A percentile compares a stretch with the other conserved stretches of the same genome.
Conservation (phyloP, 805 yeast genomes). For the Candida silvicultrix region DNA sequence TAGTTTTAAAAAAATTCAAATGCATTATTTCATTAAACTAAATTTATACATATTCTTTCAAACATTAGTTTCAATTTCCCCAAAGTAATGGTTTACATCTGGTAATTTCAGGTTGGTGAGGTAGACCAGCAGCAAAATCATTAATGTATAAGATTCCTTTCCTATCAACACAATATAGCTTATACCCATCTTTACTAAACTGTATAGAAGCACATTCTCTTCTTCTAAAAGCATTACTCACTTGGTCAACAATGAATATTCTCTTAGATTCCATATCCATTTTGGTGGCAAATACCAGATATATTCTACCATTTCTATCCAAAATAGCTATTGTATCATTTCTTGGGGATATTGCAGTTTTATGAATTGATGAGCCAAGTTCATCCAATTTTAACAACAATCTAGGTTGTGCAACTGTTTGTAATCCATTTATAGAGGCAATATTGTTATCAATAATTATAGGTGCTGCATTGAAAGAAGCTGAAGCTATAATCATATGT, state of each 20-base stretch:
- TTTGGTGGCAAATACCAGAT: slow-evolving; percentile 57
- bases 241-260: slow-evolving; percentile 59
- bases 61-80: neutral
- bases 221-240: slow-evolving; percentile 63
- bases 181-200: slow-evolving; percentile 79
- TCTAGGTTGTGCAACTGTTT: slow-evolving; percentile 51
- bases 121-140: slow-evolving; percentile 84
- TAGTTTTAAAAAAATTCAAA: too few relatives aligned
- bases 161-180: slow-evolving; percentile 68
- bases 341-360: slow-evolving; percentile 71
- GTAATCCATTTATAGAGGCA: slow-evolving; percentile 31
- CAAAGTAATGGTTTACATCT: slow-evolving; percentile 45
- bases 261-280: slow-evolving; percentile 48
- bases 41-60: too few relatives aligned
- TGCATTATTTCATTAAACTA: too few relatives aligned
- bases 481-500: slow-evolving; percentile 50
- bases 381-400: slow-evolving; percentile 64
- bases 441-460: slow-evolving; percentile 62
- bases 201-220: slow-evolving; percentile 73
- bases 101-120: slow-evolving; percentile 60
- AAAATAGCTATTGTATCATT: slow-evolving; percentile 82
- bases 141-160: slow-evolving; percentile 74
- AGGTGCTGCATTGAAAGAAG: slow-evolving; percentile 61
- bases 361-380: slow-evolving; percentile 74
- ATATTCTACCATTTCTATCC: slow-evolving; percentile 73